A percentile compares a stretch with the other conserved stretches of the same genome.
phyloP scores from a whole-genome alignment of 2,329 filamentous ascomycete genomes.

The Trichoderma atrobrunneum region DNA sequence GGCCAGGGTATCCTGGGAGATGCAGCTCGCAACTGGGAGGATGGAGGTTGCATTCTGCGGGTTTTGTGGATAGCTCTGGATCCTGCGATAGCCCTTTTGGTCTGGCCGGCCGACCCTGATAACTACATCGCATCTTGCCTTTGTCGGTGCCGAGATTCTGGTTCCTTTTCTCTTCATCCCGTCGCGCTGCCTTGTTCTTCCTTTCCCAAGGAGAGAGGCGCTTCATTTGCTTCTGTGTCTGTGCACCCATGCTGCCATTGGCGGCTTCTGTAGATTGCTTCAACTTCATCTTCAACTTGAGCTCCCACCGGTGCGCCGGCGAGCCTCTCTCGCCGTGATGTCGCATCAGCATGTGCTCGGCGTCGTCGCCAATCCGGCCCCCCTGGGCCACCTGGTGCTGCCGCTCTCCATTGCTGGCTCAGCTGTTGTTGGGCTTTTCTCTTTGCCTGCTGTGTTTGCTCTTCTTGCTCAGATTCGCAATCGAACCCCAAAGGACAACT shows the following conservation, averaged over 20 bases:
- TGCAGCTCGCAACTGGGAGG: conserved; percentile 2
- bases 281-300: neutral
- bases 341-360: neutral
- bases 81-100: conserved; percentile 9
- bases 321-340: conserved; percentile 15
- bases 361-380: neutral
- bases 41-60: conserved; percentile 7
- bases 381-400: conserved; percentile 21
- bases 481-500: conserved; percentile 40
- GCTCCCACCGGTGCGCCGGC: conserved; percentile 8
- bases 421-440: conserved; percentile 35
- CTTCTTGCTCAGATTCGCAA: conserved; percentile 35
- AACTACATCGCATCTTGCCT: conserved; percentile 3
- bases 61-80: conserved; percentile 1
- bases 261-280: neutral
- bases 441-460: conserved; percentile 37
- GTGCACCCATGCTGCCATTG: neutral
- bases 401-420: conserved; percentile 35
- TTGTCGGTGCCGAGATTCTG: neutral
- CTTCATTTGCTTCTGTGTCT: neutral
- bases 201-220: neutral
- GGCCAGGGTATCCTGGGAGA: conserved; percentile 2
- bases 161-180: neutral
- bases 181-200: neutral
- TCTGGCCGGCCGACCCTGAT: neutral